These are phyloP conservation scores for Basipetospora chlamydospora DNA, from an alignment of 2,329 filamentous ascomycete genomes.

Conservation along the genomic window DNA sequence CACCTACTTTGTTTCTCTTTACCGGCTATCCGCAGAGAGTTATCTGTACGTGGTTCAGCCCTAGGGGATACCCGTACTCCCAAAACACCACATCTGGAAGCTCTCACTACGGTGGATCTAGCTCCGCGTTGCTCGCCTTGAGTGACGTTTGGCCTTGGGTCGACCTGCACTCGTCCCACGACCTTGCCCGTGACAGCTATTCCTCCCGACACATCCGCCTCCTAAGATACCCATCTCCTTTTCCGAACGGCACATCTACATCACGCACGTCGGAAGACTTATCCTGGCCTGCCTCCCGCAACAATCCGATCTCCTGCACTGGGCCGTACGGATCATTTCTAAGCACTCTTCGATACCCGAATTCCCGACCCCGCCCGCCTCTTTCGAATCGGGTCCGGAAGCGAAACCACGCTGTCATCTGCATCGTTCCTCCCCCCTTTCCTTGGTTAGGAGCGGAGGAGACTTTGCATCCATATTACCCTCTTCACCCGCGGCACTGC, in stretches of 20 bases:
- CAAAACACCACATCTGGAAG: background rate
- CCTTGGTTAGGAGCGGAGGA: conserved; percentile 46
- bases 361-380: background rate
- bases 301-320: too few species aligned
- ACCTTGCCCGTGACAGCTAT: background rate
- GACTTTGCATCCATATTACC: conserved; percentile 12
- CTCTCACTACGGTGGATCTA: background rate
- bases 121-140: background rate
- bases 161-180: conserved; percentile 25
- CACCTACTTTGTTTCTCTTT: background rate
- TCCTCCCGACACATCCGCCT: background rate
- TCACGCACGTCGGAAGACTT: too few species aligned
- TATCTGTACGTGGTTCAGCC: too few species aligned
- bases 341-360: background rate
- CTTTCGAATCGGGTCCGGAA: background rate
- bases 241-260: conserved; percentile 3
- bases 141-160: conserved; percentile 19
- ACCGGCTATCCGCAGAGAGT: background rate
- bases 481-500: conserved; percentile 33
- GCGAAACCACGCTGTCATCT: conserved; percentile 22
- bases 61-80: too few species aligned
- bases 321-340: background rate
- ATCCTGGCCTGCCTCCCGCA: too few species aligned
- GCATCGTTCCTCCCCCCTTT: conserved; percentile 21
- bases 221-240: background rate